Conservation (phyloP, 495 filamentous ascomycete genomes). For the Annulohypoxylon nitens region DNA sequence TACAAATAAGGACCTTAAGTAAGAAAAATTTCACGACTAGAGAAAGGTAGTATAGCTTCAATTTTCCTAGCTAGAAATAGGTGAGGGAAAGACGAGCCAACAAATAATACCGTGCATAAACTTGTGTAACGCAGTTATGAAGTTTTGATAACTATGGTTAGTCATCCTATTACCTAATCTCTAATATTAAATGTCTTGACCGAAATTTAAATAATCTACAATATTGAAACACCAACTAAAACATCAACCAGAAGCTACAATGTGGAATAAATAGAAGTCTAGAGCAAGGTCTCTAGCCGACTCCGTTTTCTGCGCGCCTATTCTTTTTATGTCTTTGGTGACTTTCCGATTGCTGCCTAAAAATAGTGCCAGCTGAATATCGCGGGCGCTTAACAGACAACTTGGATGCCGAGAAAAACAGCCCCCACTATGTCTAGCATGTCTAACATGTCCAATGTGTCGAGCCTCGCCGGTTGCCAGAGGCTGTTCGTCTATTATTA, state of each 20-base stretch:
- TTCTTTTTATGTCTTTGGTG: not conserved
- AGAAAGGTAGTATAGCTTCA: not conserved
- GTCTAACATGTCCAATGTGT: not conserved
- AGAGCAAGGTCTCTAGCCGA: not conserved
- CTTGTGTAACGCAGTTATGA: no score
- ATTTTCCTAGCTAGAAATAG: not conserved
- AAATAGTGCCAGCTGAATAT: conserved; percentile 5
- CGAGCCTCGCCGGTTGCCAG: not conserved
- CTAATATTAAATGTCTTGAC: no score
- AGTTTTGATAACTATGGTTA: no score
- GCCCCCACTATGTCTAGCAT: not conserved
- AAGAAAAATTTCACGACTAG: not conserved
- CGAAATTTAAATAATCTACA: no score
- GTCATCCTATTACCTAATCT: no score
- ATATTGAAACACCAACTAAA: not conserved
- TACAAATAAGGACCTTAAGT: not conserved
- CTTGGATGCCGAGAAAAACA: not conserved
- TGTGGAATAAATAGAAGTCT: not conserved
- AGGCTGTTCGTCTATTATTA: not conserved
- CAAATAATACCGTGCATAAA: no score
- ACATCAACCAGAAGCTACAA: not conserved
- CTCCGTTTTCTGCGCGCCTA: not conserved
- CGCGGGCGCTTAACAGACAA: not conserved
- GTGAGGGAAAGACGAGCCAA: not conserved
- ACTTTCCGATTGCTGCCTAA: not conserved